Evolutionary conservation across 805 yeast species (phyloP), one percentile per base, ranked within the genome.

Genomic region (Geotrichum ghanense): DNA sequence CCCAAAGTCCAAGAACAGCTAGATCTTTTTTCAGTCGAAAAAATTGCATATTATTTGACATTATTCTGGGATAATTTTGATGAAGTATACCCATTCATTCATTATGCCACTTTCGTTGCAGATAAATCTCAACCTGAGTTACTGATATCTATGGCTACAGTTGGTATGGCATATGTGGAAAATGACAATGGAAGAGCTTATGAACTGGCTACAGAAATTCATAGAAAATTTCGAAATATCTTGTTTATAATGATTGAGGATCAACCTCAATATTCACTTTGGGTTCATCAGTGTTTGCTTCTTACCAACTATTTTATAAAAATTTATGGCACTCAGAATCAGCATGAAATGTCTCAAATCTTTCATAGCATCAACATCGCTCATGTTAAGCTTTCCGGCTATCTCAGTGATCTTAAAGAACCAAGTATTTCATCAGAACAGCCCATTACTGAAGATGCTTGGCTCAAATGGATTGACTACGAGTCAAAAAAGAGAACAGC

Each of bases 391-490:
- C 53, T 60, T 27, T 57, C 64, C 1, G 64, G 64, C n/a, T 56
- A 50, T 31, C 42, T 59, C n/a, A 56, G 51, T 24, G 59, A 55
- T n/a, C 35, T 45, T 35, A 41, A 39, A n/a, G 54, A 53, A 20
- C 60, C 62, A 2, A 45, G 46, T 12, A 43, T 57, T 9, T 44
- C 45, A 1, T 51, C 48, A 27, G 48, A 49, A 41, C 48, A 50
- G 42, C 27, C 50, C 20, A 43, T 48, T 16, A 45, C 45, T 21
- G 43, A 45, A 21, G 21, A 47, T 14, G 47, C 50, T 17, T 72
- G 76, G 75, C 40, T 51, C 3, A 51, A 60, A 5, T 71, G 75
- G 75, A 57, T 68, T 2, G 45, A 57, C n/a, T 70, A 64, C 49
- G 75, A 72, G 49, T 61, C 67, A 23, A 53, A 62, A 43, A 72